Conservation (phyloP, 2,329 filamentous ascomycete species). For the Leptographium galeiforme region DNA sequence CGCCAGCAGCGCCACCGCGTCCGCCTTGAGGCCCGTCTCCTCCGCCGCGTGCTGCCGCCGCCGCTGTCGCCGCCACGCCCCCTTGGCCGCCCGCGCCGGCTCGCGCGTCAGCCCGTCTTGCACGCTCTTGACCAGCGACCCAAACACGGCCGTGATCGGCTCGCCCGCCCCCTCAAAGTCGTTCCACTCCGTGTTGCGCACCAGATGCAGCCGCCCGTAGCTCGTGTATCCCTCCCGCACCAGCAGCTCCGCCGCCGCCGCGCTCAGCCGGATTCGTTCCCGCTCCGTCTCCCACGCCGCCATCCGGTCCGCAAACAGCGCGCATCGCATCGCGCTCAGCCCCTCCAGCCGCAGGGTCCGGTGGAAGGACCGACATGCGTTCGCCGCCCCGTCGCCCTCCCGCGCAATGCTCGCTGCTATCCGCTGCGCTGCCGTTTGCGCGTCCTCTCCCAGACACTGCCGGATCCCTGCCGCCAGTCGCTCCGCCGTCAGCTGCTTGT, state of each 20-base stretch:
- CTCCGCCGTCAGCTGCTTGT: conserved; percentile 51
- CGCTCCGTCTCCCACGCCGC: conserved; percentile 55
- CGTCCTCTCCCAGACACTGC: conserved; percentile 50
- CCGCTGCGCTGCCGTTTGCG: conserved; percentile 39
- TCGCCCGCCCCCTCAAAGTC: conserved; percentile 66
- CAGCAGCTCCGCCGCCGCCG: conserved; percentile 52
- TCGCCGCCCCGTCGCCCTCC: conserved; percentile 55
- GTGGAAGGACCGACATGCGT: conserved; percentile 57
- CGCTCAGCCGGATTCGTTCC: conserved; percentile 45
- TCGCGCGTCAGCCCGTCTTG: conserved; percentile 50
- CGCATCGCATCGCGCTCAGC: conserved; percentile 48
- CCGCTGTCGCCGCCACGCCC: conserved; percentile 30
- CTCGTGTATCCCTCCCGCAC: conserved; percentile 46
- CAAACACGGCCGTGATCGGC: conserved; percentile 52
- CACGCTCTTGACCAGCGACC: conserved; percentile 45
- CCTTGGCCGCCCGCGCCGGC: conserved; percentile 46
- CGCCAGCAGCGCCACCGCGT: conserved; percentile 28
- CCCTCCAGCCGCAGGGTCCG: conserved; percentile 39
- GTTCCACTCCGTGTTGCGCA: conserved; percentile 61
- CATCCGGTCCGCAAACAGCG: conserved; percentile 46
- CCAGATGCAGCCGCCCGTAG: conserved; percentile 49
- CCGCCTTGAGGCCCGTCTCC: conserved; percentile 4
- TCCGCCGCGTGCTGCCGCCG: conserved; percentile 3
- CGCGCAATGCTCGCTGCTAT: conserved; percentile 48
- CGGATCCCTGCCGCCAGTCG: conserved; percentile 58